These are phyloP conservation scores for Wickerhamomyces alni DNA, from an alignment of 805 yeast genomes.

Conservation along the genomic window DNA sequence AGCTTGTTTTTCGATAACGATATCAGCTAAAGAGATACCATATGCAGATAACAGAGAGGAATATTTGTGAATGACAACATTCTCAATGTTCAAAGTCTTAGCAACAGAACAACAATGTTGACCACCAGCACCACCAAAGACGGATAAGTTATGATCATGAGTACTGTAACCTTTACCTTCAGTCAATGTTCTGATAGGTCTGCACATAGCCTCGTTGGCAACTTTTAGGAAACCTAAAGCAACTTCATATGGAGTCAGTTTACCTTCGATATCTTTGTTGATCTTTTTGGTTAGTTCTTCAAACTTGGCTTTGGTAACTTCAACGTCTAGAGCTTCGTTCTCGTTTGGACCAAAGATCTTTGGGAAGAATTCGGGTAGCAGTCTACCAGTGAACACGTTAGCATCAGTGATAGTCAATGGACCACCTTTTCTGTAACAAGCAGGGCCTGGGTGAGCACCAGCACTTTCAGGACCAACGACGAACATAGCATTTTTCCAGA, in stretches of 20 bases:
- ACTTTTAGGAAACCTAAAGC: constrained; percentile 79
- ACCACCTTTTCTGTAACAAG: constrained; percentile 80
- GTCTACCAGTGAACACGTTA: constrained; percentile 63
- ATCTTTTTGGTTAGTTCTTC: constrained; percentile 47
- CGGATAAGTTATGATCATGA: constrained; percentile 62
- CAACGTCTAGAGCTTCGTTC: constrained; percentile 59
- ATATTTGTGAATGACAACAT: constrained; percentile 70
- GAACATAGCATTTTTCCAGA: constrained; percentile 66
- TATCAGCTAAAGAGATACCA: constrained; percentile 84
- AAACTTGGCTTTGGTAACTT: constrained; percentile 45
- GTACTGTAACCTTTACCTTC: constrained; percentile 77
- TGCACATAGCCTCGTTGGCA: constrained; percentile 86
- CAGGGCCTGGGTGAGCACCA: constrained; percentile 86
- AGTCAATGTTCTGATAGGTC: constrained; percentile 79
- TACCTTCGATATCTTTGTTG: constrained; percentile 35
- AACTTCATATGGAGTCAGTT: constrained; percentile 55
- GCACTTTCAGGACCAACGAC: constrained; percentile 90
- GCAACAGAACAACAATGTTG: constrained; percentile 84
- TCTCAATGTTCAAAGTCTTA: constrained; percentile 56
- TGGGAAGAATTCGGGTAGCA: constrained; percentile 72
- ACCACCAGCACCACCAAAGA: constrained; percentile 94
- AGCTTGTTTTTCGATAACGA: constrained; percentile 69
- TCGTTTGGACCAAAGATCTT: constrained; percentile 80
- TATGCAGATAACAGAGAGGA: constrained; percentile 83
- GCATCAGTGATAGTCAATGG: constrained; percentile 86